A percentile compares a stretch with the other conserved stretches of the same genome.
phyloP scores from a whole-genome alignment of 2,329 filamentous ascomycete genomes.

The Penicillium sp. region DNA sequence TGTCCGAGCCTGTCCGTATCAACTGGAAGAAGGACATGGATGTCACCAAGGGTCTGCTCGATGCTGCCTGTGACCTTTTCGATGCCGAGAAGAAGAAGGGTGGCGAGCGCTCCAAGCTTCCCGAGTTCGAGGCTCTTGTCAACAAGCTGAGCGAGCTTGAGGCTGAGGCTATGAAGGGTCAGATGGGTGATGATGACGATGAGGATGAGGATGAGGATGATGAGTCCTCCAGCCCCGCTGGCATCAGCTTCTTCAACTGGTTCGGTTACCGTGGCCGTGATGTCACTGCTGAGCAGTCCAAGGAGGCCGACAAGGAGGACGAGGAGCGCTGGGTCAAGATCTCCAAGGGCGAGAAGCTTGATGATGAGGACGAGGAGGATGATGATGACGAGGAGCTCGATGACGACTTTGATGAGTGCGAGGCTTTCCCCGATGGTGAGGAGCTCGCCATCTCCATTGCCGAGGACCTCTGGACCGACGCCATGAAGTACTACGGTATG shows the following conservation, averaged over 20 bases:
- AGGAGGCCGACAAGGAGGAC: conserved; percentile 61
- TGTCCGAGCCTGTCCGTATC: conserved; percentile 86
- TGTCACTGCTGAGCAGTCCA: conserved; percentile 71
- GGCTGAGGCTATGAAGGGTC: conserved; percentile 31
- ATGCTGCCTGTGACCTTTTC: conserved; percentile 69
- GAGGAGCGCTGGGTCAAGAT: conserved; percentile 56
- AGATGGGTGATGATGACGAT: conserved; percentile 29
- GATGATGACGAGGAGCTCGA: conserved; percentile 53
- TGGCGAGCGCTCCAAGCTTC: conserved; percentile 51
- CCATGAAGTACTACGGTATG: conserved; percentile 89
- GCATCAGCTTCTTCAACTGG: conserved; percentile 81
- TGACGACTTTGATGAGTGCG: conserved; percentile 67
- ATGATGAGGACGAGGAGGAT: conserved; percentile 37
- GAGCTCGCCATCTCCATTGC: conserved; percentile 76
- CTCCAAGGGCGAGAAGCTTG: conserved; percentile 53
- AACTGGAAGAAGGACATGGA: conserved; percentile 86
- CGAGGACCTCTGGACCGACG: conserved; percentile 86
- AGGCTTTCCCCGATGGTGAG: conserved; percentile 86
- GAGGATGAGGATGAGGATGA: conserved; percentile 42
- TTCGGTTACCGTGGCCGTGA: conserved; percentile 76
- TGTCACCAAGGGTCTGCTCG: conserved; percentile 75
- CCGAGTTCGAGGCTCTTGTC: conserved; percentile 46
- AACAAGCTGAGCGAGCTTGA: conserved; percentile 16
- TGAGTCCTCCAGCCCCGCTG: conserved; percentile 58
- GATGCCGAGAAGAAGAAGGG: conserved; percentile 60